Conservation (phyloP, 768 basidiomycete genomes). For the Candolleomyces efflorescens region DNA sequence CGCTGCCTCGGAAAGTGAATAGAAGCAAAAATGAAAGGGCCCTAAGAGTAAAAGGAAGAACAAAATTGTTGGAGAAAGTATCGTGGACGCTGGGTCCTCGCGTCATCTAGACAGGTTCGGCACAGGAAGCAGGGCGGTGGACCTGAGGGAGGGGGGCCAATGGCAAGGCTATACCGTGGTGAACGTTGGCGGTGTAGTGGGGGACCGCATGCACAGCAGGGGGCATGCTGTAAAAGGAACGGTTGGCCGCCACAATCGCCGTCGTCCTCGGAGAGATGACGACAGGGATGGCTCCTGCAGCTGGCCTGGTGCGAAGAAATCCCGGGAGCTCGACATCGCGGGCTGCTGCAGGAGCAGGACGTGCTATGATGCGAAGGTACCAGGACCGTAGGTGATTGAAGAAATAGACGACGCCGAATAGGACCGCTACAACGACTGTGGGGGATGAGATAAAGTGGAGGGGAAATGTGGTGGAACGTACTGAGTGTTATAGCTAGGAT, state of each 20-base stretch:
- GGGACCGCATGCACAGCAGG: background rate
- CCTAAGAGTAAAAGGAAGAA: background rate
- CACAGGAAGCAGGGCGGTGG: background rate
- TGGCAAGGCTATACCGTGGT: background rate
- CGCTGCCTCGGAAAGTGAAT: background rate
- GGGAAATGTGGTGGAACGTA: too few species aligned
- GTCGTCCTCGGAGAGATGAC: background rate
- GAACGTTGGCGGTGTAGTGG: background rate
- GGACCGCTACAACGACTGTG: too few species aligned
- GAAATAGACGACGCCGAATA: background rate
- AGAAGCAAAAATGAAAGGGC: background rate
- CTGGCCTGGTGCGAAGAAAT: background rate
- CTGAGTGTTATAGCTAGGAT: too few species aligned
- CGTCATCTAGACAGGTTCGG: background rate
- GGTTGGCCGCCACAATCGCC: background rate
- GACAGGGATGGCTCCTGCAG: background rate
- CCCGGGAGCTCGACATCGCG: background rate
- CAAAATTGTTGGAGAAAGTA: background rate
- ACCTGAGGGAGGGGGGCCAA: background rate
- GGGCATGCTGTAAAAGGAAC: background rate
- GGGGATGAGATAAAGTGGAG: too few species aligned
- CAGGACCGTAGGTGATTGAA: background rate
- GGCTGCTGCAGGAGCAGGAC: background rate
- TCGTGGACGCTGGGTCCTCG: background rate
- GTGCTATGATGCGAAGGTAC: background rate